These are phyloP conservation scores for Pseudogymnoascus sp. DNA, from an alignment of 2,329 filamentous ascomycete genomes.

Conservation along the genomic window DNA sequence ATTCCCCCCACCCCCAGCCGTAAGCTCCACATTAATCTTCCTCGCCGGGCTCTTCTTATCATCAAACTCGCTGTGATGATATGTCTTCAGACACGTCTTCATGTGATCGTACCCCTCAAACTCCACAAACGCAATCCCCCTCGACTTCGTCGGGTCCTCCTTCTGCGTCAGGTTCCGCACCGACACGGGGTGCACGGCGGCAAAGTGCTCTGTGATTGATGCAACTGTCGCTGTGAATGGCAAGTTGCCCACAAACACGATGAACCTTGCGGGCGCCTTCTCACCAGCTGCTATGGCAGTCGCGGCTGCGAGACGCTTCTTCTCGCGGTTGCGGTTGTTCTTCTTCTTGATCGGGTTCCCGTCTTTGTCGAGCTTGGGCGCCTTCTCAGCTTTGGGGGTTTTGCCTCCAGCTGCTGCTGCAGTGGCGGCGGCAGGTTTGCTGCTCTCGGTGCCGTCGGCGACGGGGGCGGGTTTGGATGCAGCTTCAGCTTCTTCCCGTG, in stretches of 20 bases:
- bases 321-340: conserved; percentile 31
- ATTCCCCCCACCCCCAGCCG: conserved; percentile 82
- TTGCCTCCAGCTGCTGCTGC: conserved; percentile 18
- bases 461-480: conserved; percentile 8
- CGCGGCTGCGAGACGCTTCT: conserved; percentile 12
- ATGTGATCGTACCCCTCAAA: conserved; percentile 81
- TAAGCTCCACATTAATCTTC: conserved; percentile 88
- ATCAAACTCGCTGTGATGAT: conserved; percentile 75
- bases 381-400: conserved; percentile 16
- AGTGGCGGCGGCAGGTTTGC: conserved; percentile 16
- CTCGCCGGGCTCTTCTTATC: conserved; percentile 48
- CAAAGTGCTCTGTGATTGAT: conserved; percentile 67
- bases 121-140: conserved; percentile 81
- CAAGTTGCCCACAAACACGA: conserved; percentile 80
- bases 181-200: conserved; percentile 59
- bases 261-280: conserved; percentile 48
- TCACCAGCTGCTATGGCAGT: conserved; percentile 14
- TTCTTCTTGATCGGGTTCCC: conserved; percentile 30
- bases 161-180: conserved; percentile 69
- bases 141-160: conserved; percentile 53
- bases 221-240: conserved; percentile 72
- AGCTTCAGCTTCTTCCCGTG: not conserved
- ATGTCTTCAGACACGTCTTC: conserved; percentile 85
- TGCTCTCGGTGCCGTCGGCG: conserved; percentile 2
- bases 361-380: conserved; percentile 16